Evolutionary conservation across 371 early-diverging fungal species (phyloP), one percentile per base, ranked within the genome.

Genomic region (Mucor indicus): DNA sequence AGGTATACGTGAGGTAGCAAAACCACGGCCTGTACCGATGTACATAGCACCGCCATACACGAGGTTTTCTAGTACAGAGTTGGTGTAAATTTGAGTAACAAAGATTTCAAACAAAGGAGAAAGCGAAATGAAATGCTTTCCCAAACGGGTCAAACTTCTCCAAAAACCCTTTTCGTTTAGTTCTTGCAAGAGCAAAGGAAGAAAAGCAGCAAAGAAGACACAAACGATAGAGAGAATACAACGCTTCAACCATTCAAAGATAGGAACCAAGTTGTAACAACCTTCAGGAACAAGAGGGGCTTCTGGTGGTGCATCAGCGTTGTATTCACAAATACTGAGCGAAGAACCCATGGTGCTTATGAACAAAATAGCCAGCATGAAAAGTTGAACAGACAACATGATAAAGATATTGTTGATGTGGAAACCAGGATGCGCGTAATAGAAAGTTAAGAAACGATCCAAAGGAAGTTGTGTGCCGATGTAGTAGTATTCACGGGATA

Each of bases 351-450:
- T 81, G 3, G 89, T 70, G 36, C 84, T 87, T 24, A 90, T 78
- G 54, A 84, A 84, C 55, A 90, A 60, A 48, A 91, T 75, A 29
- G 84, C 86, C 52, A 90, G 56, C 79, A 92, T 82, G 63, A 93
- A 91, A 50, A 93, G 73, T 50, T 91, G 90, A 22, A 93, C 80
- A 4, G 95, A 81, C 48, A 89, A 59, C 83, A 92, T 89, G 57
- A 90, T 90, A 55, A 93, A 85, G 42, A 93, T 84, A 67, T 93
- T 92, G 77, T 92, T 94, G 60, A 92, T 75, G 55, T 93, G 93
- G 79, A 92, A 94, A 9, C 93, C 95, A 20, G 92, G 87, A 55
- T 91, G 91, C 6, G 89, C 91, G 57, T 89, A 92, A 63, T 82
- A 92, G 61, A 93, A 92, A 3, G 93, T 92, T 55, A 94, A 58